Evolutionary conservation across 108 stramenopile genomes (phyloP).

Genomic region (Cyclotella atomus): DNA sequence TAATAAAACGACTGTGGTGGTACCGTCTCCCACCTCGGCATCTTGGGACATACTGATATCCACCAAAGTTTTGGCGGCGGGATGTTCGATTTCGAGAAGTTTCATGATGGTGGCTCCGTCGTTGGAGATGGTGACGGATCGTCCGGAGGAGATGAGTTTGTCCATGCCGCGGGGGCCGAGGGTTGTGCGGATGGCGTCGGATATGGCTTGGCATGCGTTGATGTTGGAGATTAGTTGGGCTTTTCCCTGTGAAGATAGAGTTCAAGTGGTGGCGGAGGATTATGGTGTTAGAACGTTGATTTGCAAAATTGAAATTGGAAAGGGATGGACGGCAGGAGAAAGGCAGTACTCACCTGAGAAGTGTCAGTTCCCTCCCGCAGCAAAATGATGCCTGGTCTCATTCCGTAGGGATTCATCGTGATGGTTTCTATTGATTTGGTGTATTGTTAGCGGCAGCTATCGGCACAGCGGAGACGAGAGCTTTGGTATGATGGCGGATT

Average conservation of each 20-base stretch:
- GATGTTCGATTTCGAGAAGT: slow-evolving; percentile 97
- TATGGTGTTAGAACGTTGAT: background rate
- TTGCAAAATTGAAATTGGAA: background rate
- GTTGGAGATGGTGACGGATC: slow-evolving; percentile 94
- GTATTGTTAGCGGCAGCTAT: background rate
- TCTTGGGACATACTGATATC: slow-evolving; percentile 99
- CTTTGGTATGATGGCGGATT: background rate
- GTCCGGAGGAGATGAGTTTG: slow-evolving; percentile 94
- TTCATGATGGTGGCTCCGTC: slow-evolving; percentile 99
- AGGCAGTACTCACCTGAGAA: slow-evolving; percentile 89
- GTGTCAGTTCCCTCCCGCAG: slow-evolving; percentile 99
- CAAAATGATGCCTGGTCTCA: slow-evolving; percentile 96
- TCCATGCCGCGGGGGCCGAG: slow-evolving; percentile 99
- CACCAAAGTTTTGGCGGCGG: slow-evolving; percentile 97
- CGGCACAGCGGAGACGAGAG: background rate
- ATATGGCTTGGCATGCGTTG: slow-evolving; percentile 98
- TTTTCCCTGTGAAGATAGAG: slow-evolving; percentile 80
- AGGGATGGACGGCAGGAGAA: too few species aligned
- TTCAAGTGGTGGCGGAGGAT: background rate
- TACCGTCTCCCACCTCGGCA: slow-evolving; percentile 98
- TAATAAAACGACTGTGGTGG: slow-evolving; percentile 95
- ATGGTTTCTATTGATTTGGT: background rate
- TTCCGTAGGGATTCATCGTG: slow-evolving; percentile 50
- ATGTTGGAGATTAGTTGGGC: slow-evolving; percentile 98
- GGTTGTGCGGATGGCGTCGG: slow-evolving; percentile 94